phyloP scores from a whole-genome alignment of 1,139 yeast genomes.

The Saccharomyces hybrid region DNA sequence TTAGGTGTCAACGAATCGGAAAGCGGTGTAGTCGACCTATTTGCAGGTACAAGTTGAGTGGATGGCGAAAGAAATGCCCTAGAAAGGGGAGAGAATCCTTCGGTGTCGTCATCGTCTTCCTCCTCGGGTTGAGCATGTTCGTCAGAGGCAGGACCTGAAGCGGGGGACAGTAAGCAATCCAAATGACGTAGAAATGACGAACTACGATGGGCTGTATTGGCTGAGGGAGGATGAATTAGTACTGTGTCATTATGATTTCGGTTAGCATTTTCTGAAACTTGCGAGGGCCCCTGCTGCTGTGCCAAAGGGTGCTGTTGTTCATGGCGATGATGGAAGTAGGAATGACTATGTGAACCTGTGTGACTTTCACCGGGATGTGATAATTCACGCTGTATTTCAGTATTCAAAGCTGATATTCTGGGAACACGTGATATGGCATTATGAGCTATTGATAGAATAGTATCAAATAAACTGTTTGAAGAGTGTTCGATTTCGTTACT shows the following conservation, averaged over 20 bases:
- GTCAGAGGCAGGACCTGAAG: background rate
- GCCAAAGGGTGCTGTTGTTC: background rate
- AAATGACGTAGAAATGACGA: slow-evolving; percentile 33
- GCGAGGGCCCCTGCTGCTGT: background rate
- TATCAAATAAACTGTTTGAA: slow-evolving; percentile 13
- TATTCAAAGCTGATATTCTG: slow-evolving; percentile 12
- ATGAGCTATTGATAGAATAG: slow-evolving; percentile 21
- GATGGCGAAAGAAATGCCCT: background rate
- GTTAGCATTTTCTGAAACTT: background rate
- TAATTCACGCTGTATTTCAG: background rate
- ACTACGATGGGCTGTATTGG: slow-evolving; percentile 14
- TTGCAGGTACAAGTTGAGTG: background rate
- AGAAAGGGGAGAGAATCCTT: background rate
- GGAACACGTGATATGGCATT: slow-evolving; percentile 21
- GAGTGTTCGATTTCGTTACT: slow-evolving; percentile 7
- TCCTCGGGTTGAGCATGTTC: background rate
- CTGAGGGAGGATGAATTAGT: slow-evolving; percentile 9
- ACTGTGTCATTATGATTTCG: slow-evolving; percentile 12
- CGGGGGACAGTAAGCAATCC: slow-evolving; percentile 29
- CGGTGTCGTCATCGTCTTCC: background rate
- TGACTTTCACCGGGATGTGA: background rate
- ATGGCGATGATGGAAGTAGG: background rate
- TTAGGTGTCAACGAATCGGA: slow-evolving; percentile 4
- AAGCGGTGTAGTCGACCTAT: background rate
- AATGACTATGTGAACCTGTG: background rate